These are phyloP conservation scores for Abelmoschus esculentus DNA, from an alignment of 345 rosid genomes.

Conservation along the genomic window DNA sequence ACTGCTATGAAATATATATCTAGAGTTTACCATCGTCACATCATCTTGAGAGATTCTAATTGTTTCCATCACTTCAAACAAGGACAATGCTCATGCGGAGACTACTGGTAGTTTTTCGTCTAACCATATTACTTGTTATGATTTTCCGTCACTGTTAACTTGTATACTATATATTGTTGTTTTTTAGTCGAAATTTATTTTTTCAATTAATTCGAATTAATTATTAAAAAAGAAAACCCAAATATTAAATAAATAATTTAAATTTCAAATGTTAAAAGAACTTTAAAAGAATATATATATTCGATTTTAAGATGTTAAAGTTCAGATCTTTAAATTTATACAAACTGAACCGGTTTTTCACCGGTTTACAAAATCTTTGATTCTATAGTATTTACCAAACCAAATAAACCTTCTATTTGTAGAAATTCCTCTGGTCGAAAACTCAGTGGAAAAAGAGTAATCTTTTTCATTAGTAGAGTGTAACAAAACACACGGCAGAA, in stretches of 20 bases:
- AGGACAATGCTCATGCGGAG: slow-evolving; percentile 87
- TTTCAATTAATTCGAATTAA: no score
- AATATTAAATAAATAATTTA: neutral
- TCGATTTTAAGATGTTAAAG: neutral
- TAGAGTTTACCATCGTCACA: slow-evolving; percentile 43
- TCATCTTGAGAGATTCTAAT: slow-evolving; percentile 80
- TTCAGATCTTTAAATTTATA: neutral
- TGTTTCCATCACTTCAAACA: slow-evolving; percentile 82
- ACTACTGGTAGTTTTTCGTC: slow-evolving; percentile 52
- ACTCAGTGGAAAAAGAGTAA: neutral
- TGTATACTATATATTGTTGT: neutral
- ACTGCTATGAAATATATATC: slow-evolving; percentile 75
- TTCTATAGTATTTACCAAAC: neutral
- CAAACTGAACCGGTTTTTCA: no score
- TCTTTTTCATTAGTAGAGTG: neutral
- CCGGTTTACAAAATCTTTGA: no score
- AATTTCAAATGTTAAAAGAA: neutral
- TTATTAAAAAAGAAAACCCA: no score
- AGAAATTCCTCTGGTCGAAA: slow-evolving; percentile 9
- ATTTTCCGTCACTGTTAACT: neutral
- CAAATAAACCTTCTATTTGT: neutral
- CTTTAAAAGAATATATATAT: neutral
- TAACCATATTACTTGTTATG: slow-evolving; percentile 6
- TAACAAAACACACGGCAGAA: neutral
- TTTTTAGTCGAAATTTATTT: no score